phyloP scores from a whole-genome alignment of 164 flowering plant genomes.

The Kingdonia uniflora region DNA sequence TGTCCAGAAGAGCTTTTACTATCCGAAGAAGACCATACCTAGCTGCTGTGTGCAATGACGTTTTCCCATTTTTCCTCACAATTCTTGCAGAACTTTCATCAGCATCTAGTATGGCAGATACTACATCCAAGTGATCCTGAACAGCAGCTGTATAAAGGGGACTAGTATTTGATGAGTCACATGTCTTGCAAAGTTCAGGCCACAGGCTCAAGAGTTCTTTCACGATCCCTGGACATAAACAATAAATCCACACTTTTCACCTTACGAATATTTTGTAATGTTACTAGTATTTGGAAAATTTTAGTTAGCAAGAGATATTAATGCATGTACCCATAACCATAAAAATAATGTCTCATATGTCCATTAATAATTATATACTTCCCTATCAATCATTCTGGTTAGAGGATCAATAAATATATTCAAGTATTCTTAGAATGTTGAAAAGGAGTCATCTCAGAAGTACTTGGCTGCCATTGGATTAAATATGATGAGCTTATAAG shows the following conservation, averaged over 20 bases:
- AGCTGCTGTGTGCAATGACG: conserved; percentile 75
- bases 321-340: not conserved
- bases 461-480: too few relatives aligned
- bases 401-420: too few relatives aligned
- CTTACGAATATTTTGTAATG: not conserved
- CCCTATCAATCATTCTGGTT: too few relatives aligned
- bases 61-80: conserved; percentile 93
- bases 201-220: conserved; percentile 53
- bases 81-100: conserved; percentile 51
- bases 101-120: conserved; percentile 71
- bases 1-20: conserved; percentile 55
- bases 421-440: too few relatives aligned
- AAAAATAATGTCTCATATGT: too few relatives aligned
- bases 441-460: too few relatives aligned
- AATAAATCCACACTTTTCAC: not conserved
- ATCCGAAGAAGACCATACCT: conserved; percentile 55
- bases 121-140: conserved; percentile 70
- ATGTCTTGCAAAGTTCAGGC: conserved; percentile 73
- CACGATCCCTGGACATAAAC: conserved; percentile 45
- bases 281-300: not conserved
- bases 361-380: too few relatives aligned
- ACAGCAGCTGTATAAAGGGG: conserved; percentile 87
- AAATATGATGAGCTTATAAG: too few relatives aligned
- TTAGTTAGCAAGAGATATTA: not conserved
- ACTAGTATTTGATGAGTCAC: conserved; percentile 76